These are phyloP conservation scores for Allium sativum DNA, from an alignment of 106 monocot genomes.

Conservation along the genomic window DNA sequence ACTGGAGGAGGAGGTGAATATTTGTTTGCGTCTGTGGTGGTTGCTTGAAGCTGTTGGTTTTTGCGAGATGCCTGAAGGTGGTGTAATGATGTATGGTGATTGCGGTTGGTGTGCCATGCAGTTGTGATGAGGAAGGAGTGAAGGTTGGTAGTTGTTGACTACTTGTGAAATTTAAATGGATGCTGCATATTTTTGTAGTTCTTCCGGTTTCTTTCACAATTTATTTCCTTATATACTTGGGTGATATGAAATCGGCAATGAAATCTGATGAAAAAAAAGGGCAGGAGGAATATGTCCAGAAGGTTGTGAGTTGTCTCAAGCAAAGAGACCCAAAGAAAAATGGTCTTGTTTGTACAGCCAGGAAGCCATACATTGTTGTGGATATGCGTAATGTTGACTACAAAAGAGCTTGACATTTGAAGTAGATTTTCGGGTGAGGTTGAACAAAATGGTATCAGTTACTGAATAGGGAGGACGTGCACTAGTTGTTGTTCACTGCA, in stretches of 20 bases:
- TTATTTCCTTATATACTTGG: constrained; percentile 24
- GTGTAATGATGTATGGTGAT: too few species aligned
- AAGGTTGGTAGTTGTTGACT: too few species aligned
- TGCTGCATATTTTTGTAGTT: constrained; percentile 36
- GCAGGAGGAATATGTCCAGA: constrained; percentile 39
- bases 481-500: too few species aligned
- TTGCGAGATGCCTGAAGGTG: too few species aligned
- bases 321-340: constrained; percentile 24
- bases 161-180: constrained; percentile 36
- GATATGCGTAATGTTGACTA: constrained; percentile 35
- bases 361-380: constrained; percentile 30
- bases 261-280: constrained; percentile 44
- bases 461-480: too few species aligned
- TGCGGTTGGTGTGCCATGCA: too few species aligned
- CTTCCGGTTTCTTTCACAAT: constrained; percentile 29
- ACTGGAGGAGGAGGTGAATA: too few species aligned
- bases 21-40: too few species aligned
- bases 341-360: constrained; percentile 33
- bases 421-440: constrained; percentile 16
- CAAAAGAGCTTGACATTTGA: constrained; percentile 18
- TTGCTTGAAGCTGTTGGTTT: too few species aligned
- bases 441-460: constrained; percentile 21
- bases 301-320: constrained; percentile 28
- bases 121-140: too few species aligned
- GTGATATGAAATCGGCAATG: constrained; percentile 10